Conservation (phyloP, 2,329 filamentous ascomycete genomes). For the Rhytidhysteron rufulum region DNA sequence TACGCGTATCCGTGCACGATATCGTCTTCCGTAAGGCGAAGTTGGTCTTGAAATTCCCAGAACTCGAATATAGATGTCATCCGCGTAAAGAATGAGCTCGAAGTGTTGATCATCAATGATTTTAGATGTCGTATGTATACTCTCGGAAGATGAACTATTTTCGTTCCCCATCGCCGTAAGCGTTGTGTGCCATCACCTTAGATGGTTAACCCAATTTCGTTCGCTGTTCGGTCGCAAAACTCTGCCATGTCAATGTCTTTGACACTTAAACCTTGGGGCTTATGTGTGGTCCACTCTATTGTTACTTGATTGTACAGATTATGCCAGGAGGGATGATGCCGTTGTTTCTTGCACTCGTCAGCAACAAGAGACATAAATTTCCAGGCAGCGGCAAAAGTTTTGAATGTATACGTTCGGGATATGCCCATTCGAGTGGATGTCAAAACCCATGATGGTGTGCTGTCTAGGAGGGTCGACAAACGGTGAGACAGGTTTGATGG, state of each 20-base stretch:
- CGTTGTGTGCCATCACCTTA: too few species aligned
- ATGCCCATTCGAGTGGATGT: conserved; percentile 21
- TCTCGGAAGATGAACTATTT: too few species aligned
- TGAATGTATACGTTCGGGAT: conserved; percentile 23
- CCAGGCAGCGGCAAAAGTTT: conserved; percentile 28
- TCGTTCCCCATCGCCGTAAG: too few species aligned
- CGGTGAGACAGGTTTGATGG: conserved; percentile 23
- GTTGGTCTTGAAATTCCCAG: too few species aligned
- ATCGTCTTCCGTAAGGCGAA: too few species aligned
- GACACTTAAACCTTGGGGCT: conserved; percentile 28
- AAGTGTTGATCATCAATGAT: too few species aligned
- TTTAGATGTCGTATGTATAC: too few species aligned
- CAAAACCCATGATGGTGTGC: conserved; percentile 20
- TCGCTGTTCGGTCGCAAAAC: conserved; percentile 27
- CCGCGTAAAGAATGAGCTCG: too few species aligned
- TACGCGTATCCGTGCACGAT: too few species aligned
- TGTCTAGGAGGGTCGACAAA: conserved; percentile 3
- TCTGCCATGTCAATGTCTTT: conserved; percentile 36
- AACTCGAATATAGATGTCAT: too few species aligned
- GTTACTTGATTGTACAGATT: conserved; percentile 31
- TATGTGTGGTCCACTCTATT: conserved; percentile 35
- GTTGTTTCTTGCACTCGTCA: conserved; percentile 28
- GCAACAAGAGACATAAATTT: conserved; percentile 31
- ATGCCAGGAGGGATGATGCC: conserved; percentile 31
- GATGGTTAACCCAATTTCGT: conserved; percentile 24